Conservation (phyloP, 2,329 filamentous ascomycete genomes). For the Ophiostoma sp. region DNA sequence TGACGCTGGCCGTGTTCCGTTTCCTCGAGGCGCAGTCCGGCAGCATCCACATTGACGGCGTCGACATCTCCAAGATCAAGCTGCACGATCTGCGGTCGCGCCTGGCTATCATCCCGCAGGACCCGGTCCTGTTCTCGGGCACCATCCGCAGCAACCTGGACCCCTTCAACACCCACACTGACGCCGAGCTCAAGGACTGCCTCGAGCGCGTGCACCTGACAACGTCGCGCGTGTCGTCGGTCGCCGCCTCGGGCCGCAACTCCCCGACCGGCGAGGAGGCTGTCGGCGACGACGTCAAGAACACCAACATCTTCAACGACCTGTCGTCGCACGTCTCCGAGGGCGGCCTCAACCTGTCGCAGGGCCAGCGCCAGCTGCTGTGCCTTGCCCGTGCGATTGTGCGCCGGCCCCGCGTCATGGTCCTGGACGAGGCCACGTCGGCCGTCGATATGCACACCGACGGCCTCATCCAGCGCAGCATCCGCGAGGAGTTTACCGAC, state of each 20-base stretch:
- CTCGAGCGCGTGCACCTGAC: conserved; percentile 65
- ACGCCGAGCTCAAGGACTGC: conserved; percentile 63
- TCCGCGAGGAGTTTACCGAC: conserved; percentile 65
- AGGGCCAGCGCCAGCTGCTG: conserved; percentile 70
- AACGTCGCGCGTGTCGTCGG: conserved; percentile 32
- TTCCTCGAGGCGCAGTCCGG: conserved; percentile 67
- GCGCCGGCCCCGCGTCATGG: conserved; percentile 67
- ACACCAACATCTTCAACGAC: conserved; percentile 61
- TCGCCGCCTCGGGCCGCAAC: conserved; percentile 36
- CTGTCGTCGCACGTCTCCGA: conserved; percentile 62
- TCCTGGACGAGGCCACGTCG: conserved; percentile 73
- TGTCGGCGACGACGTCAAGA: conserved; percentile 36
- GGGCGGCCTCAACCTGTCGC: conserved; percentile 68
- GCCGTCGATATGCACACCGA: conserved; percentile 76
- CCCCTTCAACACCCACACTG: conserved; percentile 65
- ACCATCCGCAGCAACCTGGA: conserved; percentile 73
- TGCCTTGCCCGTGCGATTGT: conserved; percentile 70
- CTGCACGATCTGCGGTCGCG: conserved; percentile 66
- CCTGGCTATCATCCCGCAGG: conserved; percentile 73
- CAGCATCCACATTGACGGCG: conserved; percentile 62
- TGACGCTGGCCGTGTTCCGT: conserved; percentile 71
- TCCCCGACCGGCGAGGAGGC: conserved; percentile 33
- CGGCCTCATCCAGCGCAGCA: conserved; percentile 65
- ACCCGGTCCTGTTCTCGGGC: conserved; percentile 76
- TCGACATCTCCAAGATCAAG: conserved; percentile 68